Evolutionary conservation across 164 flowering plant species (phyloP), one percentile per base, ranked within the genome.

Genomic region (Litsea cubeba): DNA sequence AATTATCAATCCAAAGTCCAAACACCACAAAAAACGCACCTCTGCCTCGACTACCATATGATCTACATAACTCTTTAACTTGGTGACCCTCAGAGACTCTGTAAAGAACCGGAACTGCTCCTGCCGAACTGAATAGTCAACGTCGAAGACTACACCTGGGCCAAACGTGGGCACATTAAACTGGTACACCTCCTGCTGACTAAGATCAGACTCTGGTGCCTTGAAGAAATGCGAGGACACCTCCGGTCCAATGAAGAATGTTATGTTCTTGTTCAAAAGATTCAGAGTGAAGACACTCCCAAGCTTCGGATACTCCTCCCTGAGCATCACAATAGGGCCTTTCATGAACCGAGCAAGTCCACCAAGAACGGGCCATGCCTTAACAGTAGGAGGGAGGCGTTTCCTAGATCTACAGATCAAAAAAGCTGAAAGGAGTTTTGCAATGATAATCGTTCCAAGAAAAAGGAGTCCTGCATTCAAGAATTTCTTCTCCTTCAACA

Each of bases 151-250:
- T 46, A 95, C 99, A 12, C 99, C 99, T 7, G 95, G 99, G 3
- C 97, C 99, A 74, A 95, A 95, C 7, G 99, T 95, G 1, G 99
- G 99, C 71, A 95, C 99, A 79, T 95, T 95, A 84, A 95, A 95
- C 76, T 87, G 96, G 78, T 95, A 95, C 46, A 95, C 97, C 79
- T 95, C 99, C 77, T 95, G 98, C 83, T 95, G 99, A 81, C 99
- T 93, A 25, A 95, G 93, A 80, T 95, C 99, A 26, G 88, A 76
- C 69, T 95, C 99, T 0, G 90, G 24, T 1, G 99, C 99, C 83
- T 95, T 95, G 76, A 95, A 95, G 88, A 95, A 95, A 78, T 93
- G 98, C 0, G 97, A 89, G 0, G 99, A 95, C 14, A 95, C 99
- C 60, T 82, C 84, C 12, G 84, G 84, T 50, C 84, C 84, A 70